phyloP scores from a whole-genome alignment of 192 early-diverging fungal species.

The Globomyces pollinis-pini region DNA sequence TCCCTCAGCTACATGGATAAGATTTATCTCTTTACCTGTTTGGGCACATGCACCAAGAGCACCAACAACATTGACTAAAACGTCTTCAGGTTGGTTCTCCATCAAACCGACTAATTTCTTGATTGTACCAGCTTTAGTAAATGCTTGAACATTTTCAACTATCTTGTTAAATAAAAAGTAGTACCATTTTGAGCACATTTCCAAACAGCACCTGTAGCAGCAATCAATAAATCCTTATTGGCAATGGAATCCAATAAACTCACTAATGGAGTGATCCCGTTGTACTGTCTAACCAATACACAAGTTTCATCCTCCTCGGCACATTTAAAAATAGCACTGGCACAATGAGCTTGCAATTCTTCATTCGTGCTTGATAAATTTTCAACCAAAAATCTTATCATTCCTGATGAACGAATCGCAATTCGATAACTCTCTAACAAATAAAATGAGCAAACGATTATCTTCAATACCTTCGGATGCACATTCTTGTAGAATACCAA shows the following conservation, averaged over 20 bases:
- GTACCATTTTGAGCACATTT: slow-evolving; percentile 57
- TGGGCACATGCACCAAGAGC: slow-evolving; percentile 57
- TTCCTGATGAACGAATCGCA: slow-evolving; percentile 50
- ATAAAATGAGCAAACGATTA: slow-evolving; percentile 21
- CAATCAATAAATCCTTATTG: slow-evolving; percentile 57
- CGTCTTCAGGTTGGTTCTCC: slow-evolving; percentile 63
- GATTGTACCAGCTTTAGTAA: slow-evolving; percentile 58
- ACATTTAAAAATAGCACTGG: slow-evolving; percentile 59
- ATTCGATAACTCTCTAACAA: slow-evolving; percentile 50
- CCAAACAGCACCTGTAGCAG: slow-evolving; percentile 63
- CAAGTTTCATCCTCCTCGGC: slow-evolving; percentile 60
- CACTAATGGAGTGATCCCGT: slow-evolving; percentile 45
- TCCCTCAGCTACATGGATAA: slow-evolving; percentile 41
- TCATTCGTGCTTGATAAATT: slow-evolving; percentile 52
- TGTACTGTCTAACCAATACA: slow-evolving; percentile 42
- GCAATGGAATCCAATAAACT: slow-evolving; percentile 47
- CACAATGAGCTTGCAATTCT: slow-evolving; percentile 54
- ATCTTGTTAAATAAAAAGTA: slow-evolving; percentile 15
- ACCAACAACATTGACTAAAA: slow-evolving; percentile 58
- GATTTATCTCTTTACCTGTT: slow-evolving; percentile 30
- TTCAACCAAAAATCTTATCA: slow-evolving; percentile 58
- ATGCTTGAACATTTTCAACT: slow-evolving; percentile 55
- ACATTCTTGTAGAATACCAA: slow-evolving; percentile 56
- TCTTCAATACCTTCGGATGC: slow-evolving; percentile 53
- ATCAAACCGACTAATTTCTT: slow-evolving; percentile 59